Evolutionary conservation across 1,284 basidiomycete species (phyloP).

Genomic region (Pascua guehoae): DNA sequence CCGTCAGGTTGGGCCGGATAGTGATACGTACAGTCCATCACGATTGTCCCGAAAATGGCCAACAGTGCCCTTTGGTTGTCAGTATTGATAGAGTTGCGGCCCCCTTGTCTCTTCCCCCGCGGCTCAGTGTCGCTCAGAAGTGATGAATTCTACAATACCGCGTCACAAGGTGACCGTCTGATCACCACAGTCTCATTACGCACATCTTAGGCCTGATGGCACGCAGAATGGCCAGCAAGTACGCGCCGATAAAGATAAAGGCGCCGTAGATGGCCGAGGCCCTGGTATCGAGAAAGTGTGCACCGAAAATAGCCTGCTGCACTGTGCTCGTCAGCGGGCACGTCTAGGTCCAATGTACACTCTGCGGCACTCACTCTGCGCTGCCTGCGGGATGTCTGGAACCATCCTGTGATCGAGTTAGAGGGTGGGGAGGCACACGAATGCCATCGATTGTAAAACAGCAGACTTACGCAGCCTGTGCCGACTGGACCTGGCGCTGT

Average conservation of each 20-base stretch:
- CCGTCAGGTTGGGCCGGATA: slow-evolving; percentile 1
- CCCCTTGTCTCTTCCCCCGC: too few species aligned
- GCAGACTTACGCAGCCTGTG: too few species aligned
- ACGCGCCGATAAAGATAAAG: slow-evolving; percentile 66
- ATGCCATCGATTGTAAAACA: too few species aligned
- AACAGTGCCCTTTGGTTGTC: slow-evolving; percentile 48
- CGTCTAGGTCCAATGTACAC: too few species aligned
- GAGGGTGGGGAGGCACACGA: not conserved
- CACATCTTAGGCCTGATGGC: slow-evolving; percentile 62
- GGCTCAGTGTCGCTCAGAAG: too few species aligned
- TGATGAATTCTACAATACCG: too few species aligned
- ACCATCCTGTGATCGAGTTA: too few species aligned
- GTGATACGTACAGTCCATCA: slow-evolving; percentile 33
- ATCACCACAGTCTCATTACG: slow-evolving; percentile 2
- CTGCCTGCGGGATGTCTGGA: too few species aligned
- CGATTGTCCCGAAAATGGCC: slow-evolving; percentile 56
- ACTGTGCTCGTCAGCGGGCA: slow-evolving; percentile 22
- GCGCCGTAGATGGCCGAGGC: slow-evolving; percentile 59
- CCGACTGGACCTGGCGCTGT: not conserved
- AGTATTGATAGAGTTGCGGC: not conserved
- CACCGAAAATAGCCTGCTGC: slow-evolving; percentile 58
- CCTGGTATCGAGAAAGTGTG: slow-evolving; percentile 64
- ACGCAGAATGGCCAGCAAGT: slow-evolving; percentile 59
- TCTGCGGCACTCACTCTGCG: too few species aligned
- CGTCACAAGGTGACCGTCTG: too few species aligned